Evolutionary conservation across 345 rosid species (phyloP).

Genomic region (Arabidopsis thaliana): DNA sequence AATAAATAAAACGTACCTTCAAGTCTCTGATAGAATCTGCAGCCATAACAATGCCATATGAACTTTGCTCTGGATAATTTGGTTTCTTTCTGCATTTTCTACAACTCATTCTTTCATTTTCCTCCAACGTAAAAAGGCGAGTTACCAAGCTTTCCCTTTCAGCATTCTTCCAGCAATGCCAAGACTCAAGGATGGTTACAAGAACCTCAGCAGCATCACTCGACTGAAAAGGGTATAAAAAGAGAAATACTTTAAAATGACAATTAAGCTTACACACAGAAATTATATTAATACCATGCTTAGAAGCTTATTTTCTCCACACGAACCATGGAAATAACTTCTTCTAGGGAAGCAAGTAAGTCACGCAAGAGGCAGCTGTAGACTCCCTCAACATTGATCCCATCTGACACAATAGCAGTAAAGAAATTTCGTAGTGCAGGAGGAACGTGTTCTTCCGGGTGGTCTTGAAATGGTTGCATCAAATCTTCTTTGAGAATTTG

Average conservation of each 20-base stretch:
- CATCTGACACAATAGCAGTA: slow-evolving; percentile 18
- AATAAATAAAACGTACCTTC: slow-evolving; percentile 29
- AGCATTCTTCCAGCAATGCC: slow-evolving; percentile 13
- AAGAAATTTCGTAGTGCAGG: slow-evolving; percentile 1
- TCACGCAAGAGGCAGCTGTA: slow-evolving; percentile 21
- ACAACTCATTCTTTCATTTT: slow-evolving; percentile 16
- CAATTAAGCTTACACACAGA: background rate
- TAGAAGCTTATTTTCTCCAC: slow-evolving; percentile 3
- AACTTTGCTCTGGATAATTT: slow-evolving; percentile 16
- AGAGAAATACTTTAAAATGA: background rate
- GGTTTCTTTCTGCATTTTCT: slow-evolving; percentile 13
- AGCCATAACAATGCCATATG: slow-evolving; percentile 26
- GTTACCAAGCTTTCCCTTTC: slow-evolving; percentile 20
- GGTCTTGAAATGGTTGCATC: background rate
- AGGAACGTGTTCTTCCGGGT: background rate
- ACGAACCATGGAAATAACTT: slow-evolving; percentile 27
- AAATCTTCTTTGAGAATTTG: slow-evolving; percentile 16
- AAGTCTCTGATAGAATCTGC: slow-evolving; percentile 20
- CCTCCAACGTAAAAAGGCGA: slow-evolving; percentile 17
- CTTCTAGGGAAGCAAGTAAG: slow-evolving; percentile 24
- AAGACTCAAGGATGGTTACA: slow-evolving; percentile 24
- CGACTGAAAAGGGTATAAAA: slow-evolving; percentile 17
- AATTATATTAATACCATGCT: background rate
- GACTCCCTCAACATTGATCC: slow-evolving; percentile 2
- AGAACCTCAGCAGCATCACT: slow-evolving; percentile 15